phyloP scores from a whole-genome alignment of 768 basidiomycete species.

The Phaeotremella skinneri region DNA sequence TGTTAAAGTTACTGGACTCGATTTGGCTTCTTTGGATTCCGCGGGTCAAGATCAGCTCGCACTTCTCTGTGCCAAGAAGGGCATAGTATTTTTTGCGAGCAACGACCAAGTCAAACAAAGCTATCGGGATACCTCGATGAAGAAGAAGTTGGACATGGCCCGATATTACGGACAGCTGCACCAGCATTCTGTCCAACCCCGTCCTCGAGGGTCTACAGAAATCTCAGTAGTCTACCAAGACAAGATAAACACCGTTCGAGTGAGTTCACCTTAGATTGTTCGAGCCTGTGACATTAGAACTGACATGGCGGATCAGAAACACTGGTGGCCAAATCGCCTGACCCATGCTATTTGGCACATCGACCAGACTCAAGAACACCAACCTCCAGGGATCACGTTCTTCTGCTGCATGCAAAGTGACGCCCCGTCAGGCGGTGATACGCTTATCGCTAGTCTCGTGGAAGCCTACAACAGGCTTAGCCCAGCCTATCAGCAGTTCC shows the following conservation, averaged over 20 bases:
- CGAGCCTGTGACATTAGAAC: no score
- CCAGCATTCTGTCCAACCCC: constrained; percentile 14
- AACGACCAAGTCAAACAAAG: constrained; percentile 8
- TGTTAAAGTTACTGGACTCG: constrained; percentile 7
- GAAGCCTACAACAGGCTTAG: constrained; percentile 10
- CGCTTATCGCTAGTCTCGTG: constrained; percentile 7
- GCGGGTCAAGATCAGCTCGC: constrained; percentile 20
- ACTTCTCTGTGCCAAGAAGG: constrained; percentile 14
- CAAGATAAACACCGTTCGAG: background rate
- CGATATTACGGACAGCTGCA: constrained; percentile 8
- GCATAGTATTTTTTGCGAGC: constrained; percentile 14
- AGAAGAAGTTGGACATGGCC: constrained; percentile 18
- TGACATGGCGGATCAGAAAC: background rate
- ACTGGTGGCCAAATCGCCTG: constrained; percentile 10
- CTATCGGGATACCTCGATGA: constrained; percentile 9
- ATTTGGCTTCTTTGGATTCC: constrained; percentile 5
- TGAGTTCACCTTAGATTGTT: background rate
- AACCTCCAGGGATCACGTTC: constrained; percentile 19
- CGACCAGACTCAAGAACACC: constrained; percentile 18
- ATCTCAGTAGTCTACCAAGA: constrained; percentile 18
- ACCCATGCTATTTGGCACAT: constrained; percentile 16
- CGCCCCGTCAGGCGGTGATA: constrained; percentile 15
- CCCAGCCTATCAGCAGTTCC: background rate
- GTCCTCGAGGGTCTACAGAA: constrained; percentile 7
- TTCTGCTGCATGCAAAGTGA: constrained; percentile 9